Percentiles rank a stretch among this genome's conserved stretches.
Evolutionary conservation across 129 eudicot genomes (phyloP).

Genomic region (carrot (Daucus carota)): DH1_v3.0 NC_030381.2:35224001-35224500

Average conservation of each 20-base stretch:
- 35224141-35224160: neutral
- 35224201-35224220: neutral
- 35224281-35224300: neutral
- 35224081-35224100: neutral
- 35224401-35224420: neutral
- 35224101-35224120: neutral
- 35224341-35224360: neutral
- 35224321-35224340: neutral
- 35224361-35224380: neutral
- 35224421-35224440: neutral
- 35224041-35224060: neutral
- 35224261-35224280: slow-evolving; percentile 3
- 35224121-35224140: neutral
- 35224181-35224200: neutral
- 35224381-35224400: neutral
- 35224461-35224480: neutral
- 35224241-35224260: neutral
- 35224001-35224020: neutral
- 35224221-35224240: neutral
- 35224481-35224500: neutral
- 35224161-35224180: neutral
- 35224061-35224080: neutral
- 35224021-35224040: neutral
- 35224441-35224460: neutral
- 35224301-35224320: neutral